Evolutionary conservation across 768 basidiomycete genomes (phyloP).

Genomic region (Phylloporus sp.): DNA sequence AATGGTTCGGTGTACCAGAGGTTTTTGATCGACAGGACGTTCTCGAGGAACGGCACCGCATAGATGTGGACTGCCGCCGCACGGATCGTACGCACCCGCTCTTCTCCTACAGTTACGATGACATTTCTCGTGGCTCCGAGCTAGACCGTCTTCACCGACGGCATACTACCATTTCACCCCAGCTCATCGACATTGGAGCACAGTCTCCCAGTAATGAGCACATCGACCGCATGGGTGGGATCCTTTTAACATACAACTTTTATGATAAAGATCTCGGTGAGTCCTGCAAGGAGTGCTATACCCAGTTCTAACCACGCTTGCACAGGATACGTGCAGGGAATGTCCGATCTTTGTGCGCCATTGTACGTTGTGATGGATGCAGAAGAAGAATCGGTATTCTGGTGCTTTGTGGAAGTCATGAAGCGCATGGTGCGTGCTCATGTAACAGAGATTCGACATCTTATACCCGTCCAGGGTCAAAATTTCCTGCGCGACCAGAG

Average conservation of each 20-base stretch:
- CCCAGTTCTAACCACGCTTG: conserved; percentile 14
- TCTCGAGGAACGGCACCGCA: conserved; percentile 88
- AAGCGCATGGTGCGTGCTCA: conserved; percentile 73
- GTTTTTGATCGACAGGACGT: conserved; percentile 78
- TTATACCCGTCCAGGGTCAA: conserved; percentile 57
- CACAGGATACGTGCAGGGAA: conserved; percentile 94
- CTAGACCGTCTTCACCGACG: conserved; percentile 47
- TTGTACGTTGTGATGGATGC: conserved; percentile 88
- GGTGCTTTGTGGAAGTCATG: conserved; percentile 96
- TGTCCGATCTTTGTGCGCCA: conserved; percentile 95
- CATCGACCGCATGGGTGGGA: conserved; percentile 79
- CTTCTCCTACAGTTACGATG: conserved; percentile 53
- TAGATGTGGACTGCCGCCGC: conserved; percentile 94
- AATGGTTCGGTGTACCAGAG: conserved; percentile 83
- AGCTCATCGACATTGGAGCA: conserved; percentile 69
- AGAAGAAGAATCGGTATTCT: conserved; percentile 89
- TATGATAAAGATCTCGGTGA: conserved; percentile 84
- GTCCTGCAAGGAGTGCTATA: conserved; percentile 21
- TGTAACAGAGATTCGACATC: neutral
- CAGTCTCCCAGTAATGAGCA: conserved; percentile 90
- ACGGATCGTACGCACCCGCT: conserved; percentile 94
- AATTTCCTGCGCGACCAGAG: conserved; percentile 97
- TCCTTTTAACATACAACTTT: conserved; percentile 89
- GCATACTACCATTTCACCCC: conserved; percentile 73
- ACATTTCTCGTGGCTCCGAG: conserved; percentile 44